Evolutionary conservation across 2,329 filamentous ascomycete species (phyloP).

Genomic region (Verticillium klebahnii): DNA sequence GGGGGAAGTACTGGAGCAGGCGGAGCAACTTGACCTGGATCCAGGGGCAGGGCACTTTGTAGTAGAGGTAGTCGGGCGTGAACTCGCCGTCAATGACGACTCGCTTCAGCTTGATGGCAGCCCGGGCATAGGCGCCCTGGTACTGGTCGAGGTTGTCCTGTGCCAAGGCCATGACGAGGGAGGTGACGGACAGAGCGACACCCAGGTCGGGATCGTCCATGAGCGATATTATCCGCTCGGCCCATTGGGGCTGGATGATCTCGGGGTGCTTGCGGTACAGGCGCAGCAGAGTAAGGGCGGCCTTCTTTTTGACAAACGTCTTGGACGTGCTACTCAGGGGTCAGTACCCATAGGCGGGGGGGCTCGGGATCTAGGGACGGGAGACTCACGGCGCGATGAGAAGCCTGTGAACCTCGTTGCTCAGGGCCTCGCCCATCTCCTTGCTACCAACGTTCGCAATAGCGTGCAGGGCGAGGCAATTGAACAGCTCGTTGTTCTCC

Average conservation of each 20-base stretch:
- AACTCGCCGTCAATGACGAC: constrained; percentile 89
- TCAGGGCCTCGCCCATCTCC: constrained; percentile 95
- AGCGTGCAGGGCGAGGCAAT: constrained; percentile 92
- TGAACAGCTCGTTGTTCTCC: constrained; percentile 95
- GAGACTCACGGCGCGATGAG: constrained; percentile 82
- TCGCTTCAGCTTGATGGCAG: constrained; percentile 81
- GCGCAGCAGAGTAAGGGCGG: constrained; percentile 85
- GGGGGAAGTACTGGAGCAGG: constrained; percentile 91
- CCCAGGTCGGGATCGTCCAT: constrained; percentile 97
- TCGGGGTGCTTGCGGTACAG: constrained; percentile 91
- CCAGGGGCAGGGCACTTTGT: constrained; percentile 99
- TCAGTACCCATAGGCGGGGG: background rate
- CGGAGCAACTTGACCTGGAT: constrained; percentile 92
- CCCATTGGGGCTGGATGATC: constrained; percentile 95
- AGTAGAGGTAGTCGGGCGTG: constrained; percentile 90
- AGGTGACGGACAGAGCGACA: constrained; percentile 91
- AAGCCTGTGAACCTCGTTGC: constrained; percentile 84
- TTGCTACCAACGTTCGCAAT: constrained; percentile 96
- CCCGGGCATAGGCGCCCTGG: constrained; percentile 90
- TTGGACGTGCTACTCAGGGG: constrained; percentile 60
- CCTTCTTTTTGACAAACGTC: constrained; percentile 99
- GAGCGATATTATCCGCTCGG: constrained; percentile 94
- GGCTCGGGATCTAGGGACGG: too few species aligned
- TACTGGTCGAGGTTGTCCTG: constrained; percentile 95
- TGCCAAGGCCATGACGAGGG: constrained; percentile 86